Base-by-base conservation (phyloP, 1,284 basidiomycete species). In the Irpex lacteus region DNA sequence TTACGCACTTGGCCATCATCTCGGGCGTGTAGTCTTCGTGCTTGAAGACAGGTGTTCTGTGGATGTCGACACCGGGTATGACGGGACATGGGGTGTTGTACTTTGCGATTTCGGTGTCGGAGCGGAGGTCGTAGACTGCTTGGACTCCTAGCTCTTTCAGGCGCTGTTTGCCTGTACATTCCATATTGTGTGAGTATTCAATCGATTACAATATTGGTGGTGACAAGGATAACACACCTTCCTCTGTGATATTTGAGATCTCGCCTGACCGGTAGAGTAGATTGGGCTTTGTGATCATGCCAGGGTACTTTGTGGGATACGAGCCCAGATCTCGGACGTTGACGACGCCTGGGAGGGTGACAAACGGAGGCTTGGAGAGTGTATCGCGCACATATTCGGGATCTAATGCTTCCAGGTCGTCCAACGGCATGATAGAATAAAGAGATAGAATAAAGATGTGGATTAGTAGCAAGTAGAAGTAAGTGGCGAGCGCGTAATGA, bases 11-110 rank as follows among this genome's bases (percentile, higher is more conserved):
- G 68, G 91, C 87, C 85, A 92, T 90, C 76, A 83, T 85, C 75
- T 92, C 88, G 32, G 91, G 90, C 69, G 89, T 91, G 73, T 92
- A 92, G 72, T 92, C 91, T 70, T 88, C 87, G 52, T 76, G 85
- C 69, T 83, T 78, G 71, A 92, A 92, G 44, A 92, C 88, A 1
- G 91, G 90, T 15, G 79, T 75, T 63, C 81, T 85, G 18, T 85
- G 55, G 63, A 92, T 74, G 56, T 85, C 79, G 19, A 91, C 79
- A 6, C 84, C 88, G 38, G 85, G 81, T 61, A 92, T 86, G 11
- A 75, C 67, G 44, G 90, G 91, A 63, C 82, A 77, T 21, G 88
- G 87, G 3, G 84, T 76, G 63, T 84, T 80, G 74, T 90, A 92
- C 73, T 90, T 90, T 68, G 77, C 78, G 70, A 92, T 90, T 76